Evolutionary conservation across 768 basidiomycete species (phyloP).

Genomic region (Boletus sensibilis): DNA sequence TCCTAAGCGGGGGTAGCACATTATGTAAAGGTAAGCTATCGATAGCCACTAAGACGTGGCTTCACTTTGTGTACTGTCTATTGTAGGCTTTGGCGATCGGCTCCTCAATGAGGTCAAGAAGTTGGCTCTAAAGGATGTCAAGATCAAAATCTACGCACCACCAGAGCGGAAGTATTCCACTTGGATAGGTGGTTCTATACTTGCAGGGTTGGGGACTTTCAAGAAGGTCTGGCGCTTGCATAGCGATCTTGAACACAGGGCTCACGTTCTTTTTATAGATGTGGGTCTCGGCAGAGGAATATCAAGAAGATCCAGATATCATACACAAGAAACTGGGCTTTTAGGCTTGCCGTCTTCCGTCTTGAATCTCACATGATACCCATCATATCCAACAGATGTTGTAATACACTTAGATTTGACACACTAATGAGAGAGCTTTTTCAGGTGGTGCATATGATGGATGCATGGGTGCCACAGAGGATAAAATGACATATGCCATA

Average conservation of each 20-base stretch:
- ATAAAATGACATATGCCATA: constrained; percentile 40
- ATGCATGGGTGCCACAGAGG: constrained; percentile 22
- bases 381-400: constrained; percentile 30
- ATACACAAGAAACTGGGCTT: constrained; percentile 95
- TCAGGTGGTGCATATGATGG: constrained; percentile 26
- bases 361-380: constrained; percentile 33
- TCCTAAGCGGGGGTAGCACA: constrained; percentile 94
- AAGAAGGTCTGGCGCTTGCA: constrained; percentile 67
- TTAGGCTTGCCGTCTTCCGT: constrained; percentile 33
- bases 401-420: constrained; percentile 33
- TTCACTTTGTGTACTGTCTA: constrained; percentile 5
- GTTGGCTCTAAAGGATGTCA: constrained; percentile 90
- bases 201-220: constrained; percentile 95
- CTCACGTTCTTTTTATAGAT: constrained; percentile 54
- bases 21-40: constrained; percentile 75
- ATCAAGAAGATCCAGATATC: constrained; percentile 98
- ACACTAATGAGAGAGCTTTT: constrained; percentile 23
- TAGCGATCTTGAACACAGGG: neutral
- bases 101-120: constrained; percentile 96
- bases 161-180: constrained; percentile 99
- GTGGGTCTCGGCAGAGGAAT: constrained; percentile 99
- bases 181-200: constrained; percentile 96
- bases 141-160: constrained; percentile 98
- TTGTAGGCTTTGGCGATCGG: constrained; percentile 89
- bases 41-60: constrained; percentile 18